Base-by-base conservation (phyloP, 306 rosid genomes). In the Delonix regia region DNA sequence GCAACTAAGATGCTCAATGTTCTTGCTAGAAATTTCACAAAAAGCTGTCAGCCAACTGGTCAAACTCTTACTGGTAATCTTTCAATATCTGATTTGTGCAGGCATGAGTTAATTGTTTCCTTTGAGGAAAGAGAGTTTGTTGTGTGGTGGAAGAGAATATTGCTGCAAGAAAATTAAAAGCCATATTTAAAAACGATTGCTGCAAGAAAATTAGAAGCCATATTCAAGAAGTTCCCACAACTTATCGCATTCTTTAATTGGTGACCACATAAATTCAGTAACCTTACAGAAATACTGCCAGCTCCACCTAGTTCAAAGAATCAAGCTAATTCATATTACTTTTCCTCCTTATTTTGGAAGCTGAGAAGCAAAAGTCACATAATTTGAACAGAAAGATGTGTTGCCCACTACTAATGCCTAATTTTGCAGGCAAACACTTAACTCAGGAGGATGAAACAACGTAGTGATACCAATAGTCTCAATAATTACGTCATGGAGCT, bases 1-100 rank as follows among this genome's bases (percentile, higher is more conserved):
- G 60, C 24, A 64, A 80, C 47, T 51, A 73, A 36, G 12, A 34
- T n/a, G 56, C 64, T 63, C 62, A 76, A 14, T 39, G 62, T 48
- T 75, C 70, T 66, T 77, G 69, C 28, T 30, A 28, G 4, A 80
- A 76, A 65, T 25, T 24, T 24, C 25, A 5, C 52, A 13, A 10
- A 80, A 80, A 55, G 18, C 44, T 47, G 49, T 34, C 53, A 81
- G 59, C 15, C 74, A 61, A 83, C 59, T 70, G 16, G 75, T 25
- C 66, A 63, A 42, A 81, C 64, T 70, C 85, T 76, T 76, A 94
- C 98, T 87, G 60, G 77, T 77, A 56, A 76, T 90, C 88, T 74
- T 84, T 78, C 55, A 75, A 84, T 70, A 76, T 77, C 34, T 87
- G 84, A 73, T 76, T 83, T 48, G 92, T 85, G 79, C 81, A 76